phyloP scores from a whole-genome alignment of 208 protist species.

The Ichthyophonus hoferi region DNA sequence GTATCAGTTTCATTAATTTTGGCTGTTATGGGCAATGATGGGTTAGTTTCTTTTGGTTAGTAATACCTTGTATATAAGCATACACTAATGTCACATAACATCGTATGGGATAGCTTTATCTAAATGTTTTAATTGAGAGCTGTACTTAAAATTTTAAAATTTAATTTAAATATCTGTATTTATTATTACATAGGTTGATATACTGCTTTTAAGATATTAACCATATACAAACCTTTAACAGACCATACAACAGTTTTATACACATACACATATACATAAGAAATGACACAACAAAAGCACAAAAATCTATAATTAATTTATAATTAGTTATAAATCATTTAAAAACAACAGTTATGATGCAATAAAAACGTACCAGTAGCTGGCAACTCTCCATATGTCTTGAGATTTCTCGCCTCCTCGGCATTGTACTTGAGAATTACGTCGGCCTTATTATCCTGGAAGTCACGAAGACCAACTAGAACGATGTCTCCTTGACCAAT shows the following conservation, averaged over 20 bases:
- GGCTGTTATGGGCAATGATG: slow-evolving; percentile 13
- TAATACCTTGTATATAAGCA: slow-evolving; percentile 17
- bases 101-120: slow-evolving; percentile 31
- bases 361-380: slow-evolving; percentile 36
- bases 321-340: not conserved
- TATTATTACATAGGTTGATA: not conserved
- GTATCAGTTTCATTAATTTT: slow-evolving; percentile 41
- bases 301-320: not conserved
- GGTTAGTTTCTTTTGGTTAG: not conserved
- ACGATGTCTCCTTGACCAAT: slow-evolving; percentile 74
- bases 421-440: slow-evolving; percentile 81
- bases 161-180: not conserved
- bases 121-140: not conserved
- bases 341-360: not conserved
- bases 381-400: slow-evolving; percentile 67
- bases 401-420: slow-evolving; percentile 77
- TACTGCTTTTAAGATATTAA: too few relatives aligned
- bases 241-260: too few relatives aligned
- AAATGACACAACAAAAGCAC: not conserved
- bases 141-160: not conserved
- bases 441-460: slow-evolving; percentile 79
- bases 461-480: slow-evolving; percentile 78
- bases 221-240: too few relatives aligned
- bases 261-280: not conserved
- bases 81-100: slow-evolving; percentile 34